These are phyloP conservation scores for Jatropha multifida DNA, from an alignment of 441 rosid species.

Conservation along the genomic window DNA sequence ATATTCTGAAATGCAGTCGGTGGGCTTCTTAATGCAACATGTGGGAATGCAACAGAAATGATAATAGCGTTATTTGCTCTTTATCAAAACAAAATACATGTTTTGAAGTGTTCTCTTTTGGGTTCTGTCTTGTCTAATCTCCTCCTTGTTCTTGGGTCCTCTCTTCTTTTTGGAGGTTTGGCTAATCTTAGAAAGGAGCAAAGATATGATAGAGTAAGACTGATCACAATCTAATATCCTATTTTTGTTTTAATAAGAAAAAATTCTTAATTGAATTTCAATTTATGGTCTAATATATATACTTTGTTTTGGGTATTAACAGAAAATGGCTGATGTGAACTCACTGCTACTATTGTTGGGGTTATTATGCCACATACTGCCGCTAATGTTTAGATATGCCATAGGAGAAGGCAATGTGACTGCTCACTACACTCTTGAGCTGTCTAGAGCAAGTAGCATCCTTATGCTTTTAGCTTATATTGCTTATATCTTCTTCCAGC, in stretches of 20 bases:
- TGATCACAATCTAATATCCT: neutral
- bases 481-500: conserved; percentile 68
- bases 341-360: conserved; percentile 58
- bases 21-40: conserved; percentile 89
- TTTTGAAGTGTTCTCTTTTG: conserved; percentile 79
- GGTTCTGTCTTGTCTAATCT: conserved; percentile 94
- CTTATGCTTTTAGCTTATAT: conserved; percentile 68
- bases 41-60: conserved; percentile 94
- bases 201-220: conserved; percentile 68
- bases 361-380: conserved; percentile 66
- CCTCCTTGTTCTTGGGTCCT: conserved; percentile 90
- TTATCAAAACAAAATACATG: conserved; percentile 55
- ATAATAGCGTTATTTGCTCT: conserved; percentile 87
- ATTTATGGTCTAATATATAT: neutral
- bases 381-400: conserved; percentile 50
- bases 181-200: conserved; percentile 70
- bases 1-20: conserved; percentile 49
- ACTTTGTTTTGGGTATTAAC: conserved; percentile 19
- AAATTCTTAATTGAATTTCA: no score
- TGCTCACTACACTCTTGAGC: conserved; percentile 33
- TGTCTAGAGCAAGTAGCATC: conserved; percentile 77
- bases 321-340: conserved; percentile 93
- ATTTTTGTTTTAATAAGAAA: no score
- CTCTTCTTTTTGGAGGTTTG: conserved; percentile 86
- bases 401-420: conserved; percentile 19